Evolutionary conservation across 257 asterid species (phyloP).

Genomic region (Salvia splendens): DNA sequence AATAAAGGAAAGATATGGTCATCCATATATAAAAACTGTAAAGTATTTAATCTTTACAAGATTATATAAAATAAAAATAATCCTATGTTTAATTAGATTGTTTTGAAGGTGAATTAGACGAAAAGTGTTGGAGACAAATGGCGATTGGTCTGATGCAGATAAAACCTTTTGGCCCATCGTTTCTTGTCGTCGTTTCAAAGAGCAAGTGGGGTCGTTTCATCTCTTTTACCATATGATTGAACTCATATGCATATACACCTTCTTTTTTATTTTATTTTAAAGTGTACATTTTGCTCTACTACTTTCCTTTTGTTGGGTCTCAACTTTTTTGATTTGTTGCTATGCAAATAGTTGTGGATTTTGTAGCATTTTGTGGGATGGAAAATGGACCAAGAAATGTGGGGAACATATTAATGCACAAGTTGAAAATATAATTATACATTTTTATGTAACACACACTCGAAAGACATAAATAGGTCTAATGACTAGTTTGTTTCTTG

Average conservation of each 20-base stretch:
- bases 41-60: not conserved
- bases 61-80: not conserved
- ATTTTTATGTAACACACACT: not conserved
- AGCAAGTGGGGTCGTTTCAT: constrained; percentile 48
- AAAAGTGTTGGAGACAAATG: constrained; percentile 20
- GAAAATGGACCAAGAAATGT: constrained; percentile 46
- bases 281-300: constrained; percentile 20
- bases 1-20: not conserved
- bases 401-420: constrained; percentile 72
- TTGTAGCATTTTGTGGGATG: constrained; percentile 33
- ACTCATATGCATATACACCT: constrained; percentile 36
- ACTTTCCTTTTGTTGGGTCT: no score
- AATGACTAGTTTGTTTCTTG: constrained; percentile 30
- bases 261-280: constrained; percentile 14
- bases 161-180: constrained; percentile 72
- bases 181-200: constrained; percentile 53
- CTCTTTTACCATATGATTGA: constrained; percentile 45
- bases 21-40: not conserved
- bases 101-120: constrained; percentile 39
- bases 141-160: constrained; percentile 53
- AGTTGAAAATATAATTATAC: constrained; percentile 41
- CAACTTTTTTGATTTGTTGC: constrained; percentile 29
- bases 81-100: constrained; percentile 38
- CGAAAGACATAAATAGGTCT: constrained; percentile 15
- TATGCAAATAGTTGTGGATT: constrained; percentile 26